Conservation (phyloP, 768 basidiomycete species). For the Rhizopogon vesiculosus region DNA sequence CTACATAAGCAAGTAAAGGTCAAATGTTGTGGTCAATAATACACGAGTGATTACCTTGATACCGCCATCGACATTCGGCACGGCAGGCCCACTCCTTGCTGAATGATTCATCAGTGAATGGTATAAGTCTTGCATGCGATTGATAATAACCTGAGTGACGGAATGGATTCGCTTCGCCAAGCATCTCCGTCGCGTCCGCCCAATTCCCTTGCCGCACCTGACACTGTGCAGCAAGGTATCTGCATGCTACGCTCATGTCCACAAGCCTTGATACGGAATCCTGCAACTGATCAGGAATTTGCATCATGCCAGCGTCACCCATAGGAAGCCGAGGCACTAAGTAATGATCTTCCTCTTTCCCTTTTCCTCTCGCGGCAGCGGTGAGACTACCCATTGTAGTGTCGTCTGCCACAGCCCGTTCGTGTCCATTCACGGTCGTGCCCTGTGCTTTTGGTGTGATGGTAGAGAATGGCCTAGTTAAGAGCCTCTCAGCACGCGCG, state of each 20-base stretch:
- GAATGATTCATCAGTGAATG: neutral
- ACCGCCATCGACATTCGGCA: slow-evolving; percentile 84
- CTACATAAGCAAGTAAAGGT: slow-evolving; percentile 33
- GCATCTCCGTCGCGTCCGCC: slow-evolving; percentile 86
- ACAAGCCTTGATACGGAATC: slow-evolving; percentile 73
- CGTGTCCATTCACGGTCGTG: slow-evolving; percentile 21
- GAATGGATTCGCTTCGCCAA: slow-evolving; percentile 92
- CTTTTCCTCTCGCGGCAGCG: slow-evolving; percentile 52
- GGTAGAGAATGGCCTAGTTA: slow-evolving; percentile 80
- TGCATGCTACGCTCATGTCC: slow-evolving; percentile 92
- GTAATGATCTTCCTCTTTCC: slow-evolving; percentile 44
- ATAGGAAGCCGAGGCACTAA: slow-evolving; percentile 57
- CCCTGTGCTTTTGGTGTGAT: slow-evolving; percentile 35
- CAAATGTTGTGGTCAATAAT: neutral
- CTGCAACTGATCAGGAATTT: slow-evolving; percentile 60
- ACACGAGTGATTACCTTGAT: slow-evolving; percentile 64
- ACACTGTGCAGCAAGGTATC: slow-evolving; percentile 96
- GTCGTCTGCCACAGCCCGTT: slow-evolving; percentile 14
- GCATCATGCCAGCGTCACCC: slow-evolving; percentile 67
- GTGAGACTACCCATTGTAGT: slow-evolving; percentile 40
- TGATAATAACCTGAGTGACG: slow-evolving; percentile 51
- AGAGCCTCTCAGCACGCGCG: slow-evolving; percentile 85
- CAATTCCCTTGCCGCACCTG: slow-evolving; percentile 90
- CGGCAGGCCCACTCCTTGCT: slow-evolving; percentile 64
- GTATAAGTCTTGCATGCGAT: neutral